Conservation (phyloP, 495 filamentous ascomycete species). For the Aspergillus baeticus region DNA sequence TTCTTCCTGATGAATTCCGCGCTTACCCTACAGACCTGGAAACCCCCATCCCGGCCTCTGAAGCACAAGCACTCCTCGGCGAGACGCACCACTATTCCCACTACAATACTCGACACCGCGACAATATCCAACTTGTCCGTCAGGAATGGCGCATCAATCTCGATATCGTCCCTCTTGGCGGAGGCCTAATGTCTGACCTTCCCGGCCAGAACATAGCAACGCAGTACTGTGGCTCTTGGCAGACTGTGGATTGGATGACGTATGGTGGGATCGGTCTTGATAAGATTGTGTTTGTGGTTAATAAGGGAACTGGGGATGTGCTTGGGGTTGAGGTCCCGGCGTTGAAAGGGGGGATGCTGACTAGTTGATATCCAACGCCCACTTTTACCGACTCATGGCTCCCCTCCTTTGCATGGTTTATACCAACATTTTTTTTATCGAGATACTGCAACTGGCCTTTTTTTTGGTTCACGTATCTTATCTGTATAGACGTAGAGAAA, state of each 20-base stretch:
- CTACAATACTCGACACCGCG: background rate
- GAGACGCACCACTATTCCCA: background rate
- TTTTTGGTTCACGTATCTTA: too few relatives aligned
- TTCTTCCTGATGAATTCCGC: slow-evolving; percentile 10
- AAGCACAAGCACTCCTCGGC: background rate
- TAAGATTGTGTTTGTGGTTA: slow-evolving; percentile 20
- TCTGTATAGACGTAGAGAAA: too few relatives aligned
- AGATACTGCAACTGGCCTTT: too few relatives aligned
- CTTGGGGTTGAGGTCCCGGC: slow-evolving; percentile 18
- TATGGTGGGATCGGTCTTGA: slow-evolving; percentile 15
- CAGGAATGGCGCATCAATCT: slow-evolving; percentile 18
- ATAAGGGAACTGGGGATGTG: slow-evolving; percentile 2
- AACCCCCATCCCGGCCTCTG: background rate
- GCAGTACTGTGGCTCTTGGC: slow-evolving; percentile 15
- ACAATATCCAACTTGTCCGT: background rate
- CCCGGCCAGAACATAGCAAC: slow-evolving; percentile 9
- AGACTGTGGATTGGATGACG: slow-evolving; percentile 15
- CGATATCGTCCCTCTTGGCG: slow-evolving; percentile 14
- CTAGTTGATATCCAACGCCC: background rate
- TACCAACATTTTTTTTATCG: background rate
- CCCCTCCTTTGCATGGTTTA: background rate
- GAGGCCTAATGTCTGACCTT: slow-evolving; percentile 14
- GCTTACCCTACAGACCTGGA: slow-evolving; percentile 15
- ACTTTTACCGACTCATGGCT: too few relatives aligned
- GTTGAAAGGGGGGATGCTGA: slow-evolving; percentile 6